Base-by-base conservation (phyloP, 306 rosid species). In the Prosopis cineraria region DNA sequence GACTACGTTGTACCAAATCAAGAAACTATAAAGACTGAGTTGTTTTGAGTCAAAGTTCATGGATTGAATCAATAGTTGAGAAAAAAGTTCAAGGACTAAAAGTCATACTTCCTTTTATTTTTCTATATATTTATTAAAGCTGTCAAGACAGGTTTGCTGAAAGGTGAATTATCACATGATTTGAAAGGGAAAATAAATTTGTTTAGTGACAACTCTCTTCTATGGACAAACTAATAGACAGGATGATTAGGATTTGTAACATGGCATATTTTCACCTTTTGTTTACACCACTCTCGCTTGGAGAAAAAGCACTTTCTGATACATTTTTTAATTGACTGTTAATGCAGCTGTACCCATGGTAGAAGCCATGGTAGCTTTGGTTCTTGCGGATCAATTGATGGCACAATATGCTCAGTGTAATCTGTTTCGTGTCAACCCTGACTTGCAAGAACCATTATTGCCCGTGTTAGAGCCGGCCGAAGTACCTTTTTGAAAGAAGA, bases 281-380 rank as follows among this genome's bases (percentile, higher is more conserved):
- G 40, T 62, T 63, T 78, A 43, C n/a, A 74, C 36, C 37, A 48
- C 73, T 70, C 72, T 30, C 66, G 50, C 71, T 29, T 19, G 25
- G 71, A 37, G 44, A 70, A 78, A 55, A 62, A 44, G 74, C 77
- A 72, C 22, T n/a, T 68, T 79, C 78, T 82, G 58, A 82, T 55
- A 13, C 31, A 48, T 77, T 81, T 74, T 64, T 75, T 77, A n/a
- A 53, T 52, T 84, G 40, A 65, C 65, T 73, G 80, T 75, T 78
- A 33, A 74, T 85, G 89, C 98, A 95, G 99, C 98, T 60, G 99
- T 95, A 68, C 99, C 99, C 16, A 96, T 96, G 97, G 98, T 96
- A 50, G 99, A 96, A 85, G 98, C 99, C 40, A 77, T 88, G 90
- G 97, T 93, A 71, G 91, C 97, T 67, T 89, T 96, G 83, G 99